Evolutionary conservation across 2,329 filamentous ascomycete species (phyloP).

Genomic region (Cladosporium sphaerospermum): DNA sequence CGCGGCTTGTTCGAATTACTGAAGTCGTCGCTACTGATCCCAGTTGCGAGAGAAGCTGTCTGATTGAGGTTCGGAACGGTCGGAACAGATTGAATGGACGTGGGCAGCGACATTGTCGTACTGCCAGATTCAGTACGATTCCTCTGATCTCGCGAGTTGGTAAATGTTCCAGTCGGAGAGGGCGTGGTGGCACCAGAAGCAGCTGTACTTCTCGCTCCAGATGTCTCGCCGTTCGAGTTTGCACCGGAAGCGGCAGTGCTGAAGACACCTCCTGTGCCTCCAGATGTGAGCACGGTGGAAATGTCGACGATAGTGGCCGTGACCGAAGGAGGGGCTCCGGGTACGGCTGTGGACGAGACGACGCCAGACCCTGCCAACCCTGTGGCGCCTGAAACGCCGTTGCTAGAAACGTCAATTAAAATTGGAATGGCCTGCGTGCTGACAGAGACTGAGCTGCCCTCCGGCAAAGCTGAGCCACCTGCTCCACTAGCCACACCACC

Average conservation of each 20-base stretch:
- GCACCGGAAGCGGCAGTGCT: constrained; percentile 13
- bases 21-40: background rate
- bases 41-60: background rate
- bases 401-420: background rate
- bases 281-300: background rate
- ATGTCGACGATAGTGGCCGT: background rate
- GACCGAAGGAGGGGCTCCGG: background rate
- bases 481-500: background rate
- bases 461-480: background rate
- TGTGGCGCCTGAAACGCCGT: constrained; percentile 7
- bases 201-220: background rate
- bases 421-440: constrained; percentile 11
- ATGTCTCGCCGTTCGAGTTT: background rate
- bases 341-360: background rate
- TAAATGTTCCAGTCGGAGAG: background rate
- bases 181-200: background rate
- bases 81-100: too few species aligned
- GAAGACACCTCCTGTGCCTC: constrained; percentile 15
- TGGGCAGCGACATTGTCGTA: background rate
- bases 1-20: background rate
- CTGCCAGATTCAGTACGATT: background rate
- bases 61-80: too few species aligned
- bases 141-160: background rate
- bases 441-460: constrained; percentile 12
- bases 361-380: constrained; percentile 17